Base-by-base conservation (phyloP, 2,329 filamentous ascomycete genomes). In the Colletotrichum shisoi region DNA sequence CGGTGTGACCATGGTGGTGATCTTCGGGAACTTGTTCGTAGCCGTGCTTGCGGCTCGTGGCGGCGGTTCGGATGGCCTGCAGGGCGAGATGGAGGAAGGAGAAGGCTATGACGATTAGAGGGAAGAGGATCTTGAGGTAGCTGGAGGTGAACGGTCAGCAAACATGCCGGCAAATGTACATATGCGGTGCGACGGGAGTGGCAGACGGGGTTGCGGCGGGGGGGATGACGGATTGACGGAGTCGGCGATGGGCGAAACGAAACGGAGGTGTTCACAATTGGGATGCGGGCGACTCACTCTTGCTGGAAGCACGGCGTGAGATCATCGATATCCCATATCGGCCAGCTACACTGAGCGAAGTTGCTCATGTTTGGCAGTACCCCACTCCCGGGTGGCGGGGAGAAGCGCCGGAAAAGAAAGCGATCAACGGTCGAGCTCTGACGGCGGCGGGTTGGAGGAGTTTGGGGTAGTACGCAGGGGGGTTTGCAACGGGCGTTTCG, bases 71-170 rank as follows among this genome's bases (percentile, higher is more conserved):
- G 70, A 87, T 76, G 72, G 84, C 80, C 74, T 89, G 87, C 72
- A 84, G 75, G 66, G 84, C 72, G 63, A 97, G 85, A 71, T 88
- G 83, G 59, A 91, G 76, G 71, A 94, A 76, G 7, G 95, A 98
- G 31, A 91, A 72, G 70, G 80, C 84, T 77, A 93, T 87, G 65
- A 90, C 83, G 69, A 89, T 80, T 68, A 95, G 81, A 62, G 95
- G 95, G 62, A 98, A 84, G 53, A 96, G 82, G 68, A 92, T 87
- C 78, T 92, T 89, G 61, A 96, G 85, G 77, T 91, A 94, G 77
- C 92, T 94, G 76, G 62, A 57, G 44, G 52, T 27, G 61, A 40
- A 51, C 11, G 31, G 21, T 68, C n/a, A 68, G 66, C 44, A 21
- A 37, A 1, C 42, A 6, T 4, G 45, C 37, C 19, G 3, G 13